These are phyloP conservation scores for Jaltomata sinuosa DNA, from an alignment of 257 asterid species.

Conservation along the genomic window DNA sequence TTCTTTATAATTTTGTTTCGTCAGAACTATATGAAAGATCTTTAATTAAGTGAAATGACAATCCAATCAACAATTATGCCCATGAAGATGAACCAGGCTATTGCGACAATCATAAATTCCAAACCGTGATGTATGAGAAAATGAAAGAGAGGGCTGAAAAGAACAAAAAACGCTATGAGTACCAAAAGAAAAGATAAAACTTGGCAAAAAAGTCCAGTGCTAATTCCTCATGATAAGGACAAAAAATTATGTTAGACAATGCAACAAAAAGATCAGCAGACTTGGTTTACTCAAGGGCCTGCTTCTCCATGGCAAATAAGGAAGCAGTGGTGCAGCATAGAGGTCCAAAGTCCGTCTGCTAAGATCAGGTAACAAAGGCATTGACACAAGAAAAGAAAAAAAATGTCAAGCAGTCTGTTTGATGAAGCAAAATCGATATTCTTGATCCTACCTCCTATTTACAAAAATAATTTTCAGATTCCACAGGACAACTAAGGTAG, in stretches of 20 bases:
- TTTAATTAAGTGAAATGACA: neutral
- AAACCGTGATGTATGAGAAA: neutral
- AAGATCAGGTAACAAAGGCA: neutral
- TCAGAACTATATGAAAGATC: neutral
- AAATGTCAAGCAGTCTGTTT: neutral
- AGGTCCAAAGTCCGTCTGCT: neutral
- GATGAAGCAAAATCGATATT: neutral
- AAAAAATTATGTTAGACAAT: neutral
- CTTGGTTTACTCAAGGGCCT: neutral
- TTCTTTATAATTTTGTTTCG: neutral
- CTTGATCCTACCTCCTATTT: neutral
- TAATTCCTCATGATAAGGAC: neutral
- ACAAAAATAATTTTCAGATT: neutral
- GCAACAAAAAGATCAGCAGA: neutral
- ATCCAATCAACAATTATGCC: neutral
- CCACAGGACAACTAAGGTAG: neutral
- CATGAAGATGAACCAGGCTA: neutral
- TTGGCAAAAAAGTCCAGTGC: neutral
- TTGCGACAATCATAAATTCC: neutral
- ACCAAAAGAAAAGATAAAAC: neutral
- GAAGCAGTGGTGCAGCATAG: neutral
- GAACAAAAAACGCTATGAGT: neutral
- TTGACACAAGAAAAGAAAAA: neutral
- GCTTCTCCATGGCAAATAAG: neutral
- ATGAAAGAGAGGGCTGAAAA: neutral